Conservation (phyloP, 2,329 filamentous ascomycete genomes). For the Ascochyta pisi region DNA sequence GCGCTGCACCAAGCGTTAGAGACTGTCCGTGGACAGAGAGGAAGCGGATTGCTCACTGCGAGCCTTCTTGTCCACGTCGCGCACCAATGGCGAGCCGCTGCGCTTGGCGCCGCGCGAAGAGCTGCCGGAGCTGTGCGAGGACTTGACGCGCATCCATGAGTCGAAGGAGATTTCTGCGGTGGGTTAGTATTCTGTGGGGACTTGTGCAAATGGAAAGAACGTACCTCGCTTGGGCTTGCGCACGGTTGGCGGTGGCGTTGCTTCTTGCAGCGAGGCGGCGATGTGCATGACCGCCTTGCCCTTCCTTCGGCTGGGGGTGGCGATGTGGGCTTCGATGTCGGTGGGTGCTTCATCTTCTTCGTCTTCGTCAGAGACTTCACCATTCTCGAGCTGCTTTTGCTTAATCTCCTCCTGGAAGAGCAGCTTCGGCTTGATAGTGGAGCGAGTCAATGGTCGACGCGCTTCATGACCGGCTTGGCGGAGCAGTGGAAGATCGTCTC, state of each 20-base stretch:
- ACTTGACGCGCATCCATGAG: conserved; percentile 72
- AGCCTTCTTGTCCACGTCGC: conserved; percentile 37
- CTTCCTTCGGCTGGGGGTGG: conserved; percentile 38
- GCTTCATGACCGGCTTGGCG: conserved; percentile 48
- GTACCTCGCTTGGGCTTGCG: conserved; percentile 68
- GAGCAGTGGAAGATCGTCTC: conserved; percentile 49
- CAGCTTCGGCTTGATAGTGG: conserved; percentile 74
- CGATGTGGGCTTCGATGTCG: conserved; percentile 55
- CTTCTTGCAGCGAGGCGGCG: conserved; percentile 54
- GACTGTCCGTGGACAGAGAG: conserved; percentile 33
- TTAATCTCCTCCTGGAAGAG: conserved; percentile 68
- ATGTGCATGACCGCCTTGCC: conserved; percentile 60
- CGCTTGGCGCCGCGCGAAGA: conserved; percentile 50
- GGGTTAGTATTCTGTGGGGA: conserved; percentile 8
- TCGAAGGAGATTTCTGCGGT: conserved; percentile 60
- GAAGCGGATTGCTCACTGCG: conserved; percentile 24
- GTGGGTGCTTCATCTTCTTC: conserved; percentile 67
- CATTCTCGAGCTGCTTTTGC: conserved; percentile 50
- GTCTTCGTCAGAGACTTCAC: conserved; percentile 61
- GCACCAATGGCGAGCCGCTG: conserved; percentile 39
- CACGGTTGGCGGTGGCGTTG: conserved; percentile 63
- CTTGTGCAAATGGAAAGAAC: neutral
- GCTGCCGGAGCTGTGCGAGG: conserved; percentile 42
- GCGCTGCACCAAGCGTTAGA: conserved; percentile 33
- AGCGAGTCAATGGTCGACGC: conserved; percentile 66